phyloP scores from a whole-genome alignment of 148 eudicot genomes.

The Nyssa sinensis region DNA sequence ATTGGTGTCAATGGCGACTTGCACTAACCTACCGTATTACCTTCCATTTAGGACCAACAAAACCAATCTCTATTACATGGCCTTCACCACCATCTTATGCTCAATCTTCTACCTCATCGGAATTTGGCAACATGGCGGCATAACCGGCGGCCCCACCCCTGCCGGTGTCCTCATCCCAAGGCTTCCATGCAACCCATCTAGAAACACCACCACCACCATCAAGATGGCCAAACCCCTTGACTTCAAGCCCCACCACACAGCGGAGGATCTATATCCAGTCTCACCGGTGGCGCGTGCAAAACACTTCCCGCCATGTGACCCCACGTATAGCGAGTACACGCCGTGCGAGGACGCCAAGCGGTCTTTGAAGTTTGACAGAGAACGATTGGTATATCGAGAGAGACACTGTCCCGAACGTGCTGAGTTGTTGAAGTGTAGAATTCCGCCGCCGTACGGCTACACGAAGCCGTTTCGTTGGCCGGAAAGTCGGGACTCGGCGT shows the following conservation, averaged over 20 bases:
- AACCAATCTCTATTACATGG: constrained; percentile 29
- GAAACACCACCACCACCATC: constrained; percentile 1
- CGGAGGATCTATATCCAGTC: constrained; percentile 20
- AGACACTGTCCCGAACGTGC: constrained; percentile 66
- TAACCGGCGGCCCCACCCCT: constrained; percentile 13
- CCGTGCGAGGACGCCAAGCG: constrained; percentile 73
- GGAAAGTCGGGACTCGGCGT: constrained; percentile 59
- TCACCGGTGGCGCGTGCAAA: constrained; percentile 29
- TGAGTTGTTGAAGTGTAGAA: constrained; percentile 50
- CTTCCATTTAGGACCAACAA: constrained; percentile 24
- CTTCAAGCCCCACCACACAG: constrained; percentile 56
- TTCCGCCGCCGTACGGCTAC: constrained; percentile 77
- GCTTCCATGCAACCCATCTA: constrained; percentile 5
- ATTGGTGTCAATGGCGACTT: constrained; percentile 25
- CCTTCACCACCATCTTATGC: constrained; percentile 29
- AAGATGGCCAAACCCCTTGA: constrained; percentile 35
- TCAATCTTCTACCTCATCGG: constrained; percentile 39
- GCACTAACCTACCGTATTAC: constrained; percentile 13
- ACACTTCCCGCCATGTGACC: constrained; percentile 54
- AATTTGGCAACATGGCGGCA: constrained; percentile 33
- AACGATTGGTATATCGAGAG: constrained; percentile 52
- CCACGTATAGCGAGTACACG: constrained; percentile 54
- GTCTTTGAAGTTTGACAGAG: constrained; percentile 57
- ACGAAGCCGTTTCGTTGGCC: constrained; percentile 81
- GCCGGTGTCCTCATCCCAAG: constrained; percentile 22